Evolutionary conservation across 2,329 filamentous ascomycete genomes (phyloP).

Genomic region (Nemania sp.): DNA sequence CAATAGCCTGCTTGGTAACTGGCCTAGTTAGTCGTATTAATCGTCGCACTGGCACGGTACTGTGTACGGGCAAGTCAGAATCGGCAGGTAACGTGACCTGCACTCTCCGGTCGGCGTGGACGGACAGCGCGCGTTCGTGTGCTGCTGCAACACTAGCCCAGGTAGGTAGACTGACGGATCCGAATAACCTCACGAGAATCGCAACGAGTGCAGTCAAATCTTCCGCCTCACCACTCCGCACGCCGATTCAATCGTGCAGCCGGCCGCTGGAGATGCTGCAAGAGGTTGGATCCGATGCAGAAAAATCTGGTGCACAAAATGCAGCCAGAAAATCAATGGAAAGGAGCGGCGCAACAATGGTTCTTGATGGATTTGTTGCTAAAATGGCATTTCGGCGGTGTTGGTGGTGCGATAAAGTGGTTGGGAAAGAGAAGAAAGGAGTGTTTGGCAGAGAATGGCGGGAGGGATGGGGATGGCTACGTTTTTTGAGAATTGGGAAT

Average conservation of each 20-base stretch:
- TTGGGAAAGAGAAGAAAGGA: conserved; percentile 48
- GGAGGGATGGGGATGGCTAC: conserved; percentile 63
- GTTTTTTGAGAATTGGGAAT: conserved; percentile 57
- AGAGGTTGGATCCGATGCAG: conserved; percentile 45
- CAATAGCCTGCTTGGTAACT: conserved; percentile 34
- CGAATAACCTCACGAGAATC: conserved; percentile 50
- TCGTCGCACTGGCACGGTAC: conserved; percentile 26
- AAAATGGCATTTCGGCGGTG: conserved; percentile 50
- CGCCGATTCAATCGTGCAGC: conserved; percentile 35
- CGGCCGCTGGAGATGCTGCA: conserved; percentile 27
- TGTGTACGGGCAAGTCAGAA: conserved; percentile 35
- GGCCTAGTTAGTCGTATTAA: conserved; percentile 34
- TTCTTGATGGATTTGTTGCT: conserved; percentile 53
- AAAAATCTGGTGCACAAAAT: conserved; percentile 44
- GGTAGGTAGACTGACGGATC: conserved; percentile 33
- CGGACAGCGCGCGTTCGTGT: conserved; percentile 41
- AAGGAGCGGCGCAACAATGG: conserved; percentile 52
- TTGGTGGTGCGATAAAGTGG: conserved; percentile 46
- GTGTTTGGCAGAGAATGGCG: conserved; percentile 47
- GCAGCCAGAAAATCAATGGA: conserved; percentile 47
- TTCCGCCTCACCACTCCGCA: conserved; percentile 34
- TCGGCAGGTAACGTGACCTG: conserved; percentile 50
- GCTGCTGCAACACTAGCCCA: conserved; percentile 38
- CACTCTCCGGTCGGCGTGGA: conserved; percentile 47
- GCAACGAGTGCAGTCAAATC: conserved; percentile 34